A percentile compares a stretch with the other conserved stretches of the same genome.
These are phyloP conservation scores for Lasiodiplodia sp. DNA, from an alignment of 2,329 filamentous ascomycete genomes.

Conservation along the genomic window DNA sequence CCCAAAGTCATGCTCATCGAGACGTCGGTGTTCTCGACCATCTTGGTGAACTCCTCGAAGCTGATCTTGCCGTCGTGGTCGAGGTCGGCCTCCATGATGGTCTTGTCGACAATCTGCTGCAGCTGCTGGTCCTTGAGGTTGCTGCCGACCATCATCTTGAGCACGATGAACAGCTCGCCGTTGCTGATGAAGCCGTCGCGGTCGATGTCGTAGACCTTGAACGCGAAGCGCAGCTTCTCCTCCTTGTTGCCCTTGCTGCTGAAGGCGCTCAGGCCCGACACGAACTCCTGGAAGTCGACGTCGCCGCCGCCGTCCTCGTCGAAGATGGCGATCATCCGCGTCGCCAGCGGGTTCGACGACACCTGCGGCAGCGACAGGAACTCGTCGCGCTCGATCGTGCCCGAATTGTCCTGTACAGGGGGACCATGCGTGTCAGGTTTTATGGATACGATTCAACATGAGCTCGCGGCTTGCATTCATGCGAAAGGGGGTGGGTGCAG, in stretches of 20 bases:
- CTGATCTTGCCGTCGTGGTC: conserved; percentile 98
- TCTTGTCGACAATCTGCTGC: conserved; percentile 99
- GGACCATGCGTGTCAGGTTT: neutral
- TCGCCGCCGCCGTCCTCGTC: conserved; percentile 98
- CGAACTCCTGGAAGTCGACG: conserved; percentile 99
- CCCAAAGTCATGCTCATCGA: conserved; percentile 73
- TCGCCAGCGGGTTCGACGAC: conserved; percentile 95
- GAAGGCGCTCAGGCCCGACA: conserved; percentile 93
- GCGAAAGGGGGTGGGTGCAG: neutral
- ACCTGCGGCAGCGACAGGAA: conserved; percentile 97
- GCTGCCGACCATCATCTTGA: conserved; percentile 99
- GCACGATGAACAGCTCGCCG: conserved; percentile 96
- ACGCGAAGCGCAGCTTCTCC: conserved; percentile 96
- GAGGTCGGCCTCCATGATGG: conserved; percentile 98
- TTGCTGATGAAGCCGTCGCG: conserved; percentile 99
- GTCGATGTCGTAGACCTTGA: conserved; percentile 99
- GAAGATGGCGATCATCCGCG: conserved; percentile 99
- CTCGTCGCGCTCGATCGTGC: conserved; percentile 97
- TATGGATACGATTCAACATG: neutral
- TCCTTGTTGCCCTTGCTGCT: conserved; percentile 98
- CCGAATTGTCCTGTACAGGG: conserved; percentile 83
- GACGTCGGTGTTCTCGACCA: conserved; percentile 93
- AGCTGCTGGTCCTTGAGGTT: conserved; percentile 99
- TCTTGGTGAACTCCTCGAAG: conserved; percentile 98
- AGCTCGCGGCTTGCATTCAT: neutral